Evolutionary conservation across 2,329 filamentous ascomycete species (phyloP).

Genomic region (Fusarium torreyae): DNA sequence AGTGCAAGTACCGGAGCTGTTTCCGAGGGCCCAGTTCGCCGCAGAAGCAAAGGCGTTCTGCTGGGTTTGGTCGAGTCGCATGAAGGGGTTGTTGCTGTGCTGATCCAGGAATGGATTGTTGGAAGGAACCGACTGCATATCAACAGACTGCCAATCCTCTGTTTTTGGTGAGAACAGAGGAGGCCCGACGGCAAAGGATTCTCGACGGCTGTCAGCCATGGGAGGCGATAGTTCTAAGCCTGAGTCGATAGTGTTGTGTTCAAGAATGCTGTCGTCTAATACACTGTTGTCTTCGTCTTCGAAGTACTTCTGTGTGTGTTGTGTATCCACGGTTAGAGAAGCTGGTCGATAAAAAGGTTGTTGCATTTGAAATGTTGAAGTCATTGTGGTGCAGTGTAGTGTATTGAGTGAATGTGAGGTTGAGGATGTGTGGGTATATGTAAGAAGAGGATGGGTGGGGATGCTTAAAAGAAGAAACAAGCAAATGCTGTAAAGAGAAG

Average conservation of each 20-base stretch:
- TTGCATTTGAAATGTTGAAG: conserved; percentile 66
- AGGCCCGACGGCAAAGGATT: conserved; percentile 71
- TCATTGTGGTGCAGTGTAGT: conserved; percentile 58
- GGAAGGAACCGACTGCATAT: conserved; percentile 75
- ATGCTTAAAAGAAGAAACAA: conserved; percentile 39
- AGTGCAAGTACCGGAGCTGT: conserved; percentile 75
- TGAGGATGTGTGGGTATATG: conserved; percentile 33
- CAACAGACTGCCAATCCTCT: conserved; percentile 74
- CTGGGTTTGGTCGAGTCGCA: conserved; percentile 71
- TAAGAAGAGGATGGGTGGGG: conserved; percentile 28
- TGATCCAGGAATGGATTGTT: conserved; percentile 75
- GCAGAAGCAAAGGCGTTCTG: conserved; percentile 58
- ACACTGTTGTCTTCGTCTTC: conserved; percentile 74
- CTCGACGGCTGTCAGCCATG: conserved; percentile 74
- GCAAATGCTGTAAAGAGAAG: conserved; percentile 43
- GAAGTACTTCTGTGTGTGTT: conserved; percentile 68
- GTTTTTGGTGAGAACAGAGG: conserved; percentile 76
- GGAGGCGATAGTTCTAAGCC: conserved; percentile 74
- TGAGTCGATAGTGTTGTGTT: conserved; percentile 72
- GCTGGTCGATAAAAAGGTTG: conserved; percentile 64
- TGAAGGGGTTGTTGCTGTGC: conserved; percentile 76
- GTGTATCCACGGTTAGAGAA: conserved; percentile 68
- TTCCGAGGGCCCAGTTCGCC: conserved; percentile 65
- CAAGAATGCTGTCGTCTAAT: conserved; percentile 73
- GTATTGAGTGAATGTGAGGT: conserved; percentile 43